Evolutionary conservation across 2,329 filamentous ascomycete species (phyloP), one percentile per base, ranked within the genome.

Genomic region (Huntiella savannae): DNA sequence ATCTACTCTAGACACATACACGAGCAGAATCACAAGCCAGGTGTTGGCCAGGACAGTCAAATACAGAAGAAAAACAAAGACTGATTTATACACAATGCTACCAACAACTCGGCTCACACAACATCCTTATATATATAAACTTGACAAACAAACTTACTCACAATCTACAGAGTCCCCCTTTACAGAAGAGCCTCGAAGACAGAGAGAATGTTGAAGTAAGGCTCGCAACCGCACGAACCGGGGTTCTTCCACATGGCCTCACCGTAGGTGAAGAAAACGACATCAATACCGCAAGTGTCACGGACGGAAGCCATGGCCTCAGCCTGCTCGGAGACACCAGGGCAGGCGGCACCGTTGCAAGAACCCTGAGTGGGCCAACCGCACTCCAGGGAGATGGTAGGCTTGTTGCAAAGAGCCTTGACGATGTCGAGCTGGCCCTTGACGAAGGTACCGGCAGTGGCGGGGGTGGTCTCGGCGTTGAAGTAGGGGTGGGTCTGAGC

Each of bases 401-500:
- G 65, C 68, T 82, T 82, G 59, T 71, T 72, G 74, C 88, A 96
- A 55, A 84, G 66, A 40, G 62, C 60, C 59, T 75, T 65, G 52
- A 93, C 77, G 53, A 82, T 68, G 40, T 75, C 65, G 53, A 94
- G 73, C 71, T 94, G 78, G 55, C 68, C 59, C 53, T 69, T 64
- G 55, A 87, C 82, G 61, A 95, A 95, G 45, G 66, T 60, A 59
- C 88, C 88, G 47, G 87, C 86, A 43, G 71, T 57, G 3, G 63
- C 56, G 50, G 86, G 73, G 17, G 63, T 58, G 53, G 79, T 71
- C 49, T 71, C 66, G 40, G 75, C 59, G 70, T 92, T 92, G 80
- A 95, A 96, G 80, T 82, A 95, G 54, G 87, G 78, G 68, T 96
- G 87, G 57, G 92, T 77, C 72, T 95, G 94, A 63, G 76, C 77